phyloP scores from a whole-genome alignment of 306 rosid species.

The Gastrolobium villosum region DNA sequence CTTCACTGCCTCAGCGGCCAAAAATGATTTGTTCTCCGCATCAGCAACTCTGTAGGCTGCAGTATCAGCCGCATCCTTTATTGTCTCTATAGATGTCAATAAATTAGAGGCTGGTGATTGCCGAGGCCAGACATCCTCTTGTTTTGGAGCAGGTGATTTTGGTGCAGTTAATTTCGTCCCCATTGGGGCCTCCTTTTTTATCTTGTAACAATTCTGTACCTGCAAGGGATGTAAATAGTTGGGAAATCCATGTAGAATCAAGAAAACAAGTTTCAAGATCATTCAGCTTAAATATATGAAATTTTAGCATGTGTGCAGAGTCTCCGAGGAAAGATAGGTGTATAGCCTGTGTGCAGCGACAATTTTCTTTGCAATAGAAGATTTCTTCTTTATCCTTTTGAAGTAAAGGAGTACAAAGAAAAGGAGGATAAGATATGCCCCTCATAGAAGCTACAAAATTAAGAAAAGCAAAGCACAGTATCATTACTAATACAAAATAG shows the following conservation, averaged over 20 bases:
- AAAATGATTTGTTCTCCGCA: slow-evolving; percentile 71
- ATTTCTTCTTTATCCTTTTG: no score
- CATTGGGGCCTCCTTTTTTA: slow-evolving; percentile 49
- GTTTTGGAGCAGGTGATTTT: slow-evolving; percentile 53
- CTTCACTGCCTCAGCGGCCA: slow-evolving; percentile 79
- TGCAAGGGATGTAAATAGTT: slow-evolving; percentile 45
- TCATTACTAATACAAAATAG: no score
- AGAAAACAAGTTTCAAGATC: slow-evolving; percentile 35
- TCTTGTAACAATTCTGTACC: slow-evolving; percentile 73
- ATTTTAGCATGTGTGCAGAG: background rate
- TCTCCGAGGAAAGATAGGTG: no score
- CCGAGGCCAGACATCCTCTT: slow-evolving; percentile 51
- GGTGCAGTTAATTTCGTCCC: slow-evolving; percentile 8
- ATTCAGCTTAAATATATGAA: slow-evolving; percentile 30
- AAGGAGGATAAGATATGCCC: no score
- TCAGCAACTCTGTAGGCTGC: slow-evolving; percentile 79
- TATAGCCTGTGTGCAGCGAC: no score
- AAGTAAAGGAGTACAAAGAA: no score
- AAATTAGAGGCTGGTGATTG: slow-evolving; percentile 45
- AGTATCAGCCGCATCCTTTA: slow-evolving; percentile 62
- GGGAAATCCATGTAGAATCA: slow-evolving; percentile 21
- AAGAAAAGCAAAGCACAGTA: no score
- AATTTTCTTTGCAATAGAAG: no score
- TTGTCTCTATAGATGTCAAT: slow-evolving; percentile 46
- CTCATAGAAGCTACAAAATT: no score